Conservation (phyloP, 345 rosid species). For the Firmiana major region DNA sequence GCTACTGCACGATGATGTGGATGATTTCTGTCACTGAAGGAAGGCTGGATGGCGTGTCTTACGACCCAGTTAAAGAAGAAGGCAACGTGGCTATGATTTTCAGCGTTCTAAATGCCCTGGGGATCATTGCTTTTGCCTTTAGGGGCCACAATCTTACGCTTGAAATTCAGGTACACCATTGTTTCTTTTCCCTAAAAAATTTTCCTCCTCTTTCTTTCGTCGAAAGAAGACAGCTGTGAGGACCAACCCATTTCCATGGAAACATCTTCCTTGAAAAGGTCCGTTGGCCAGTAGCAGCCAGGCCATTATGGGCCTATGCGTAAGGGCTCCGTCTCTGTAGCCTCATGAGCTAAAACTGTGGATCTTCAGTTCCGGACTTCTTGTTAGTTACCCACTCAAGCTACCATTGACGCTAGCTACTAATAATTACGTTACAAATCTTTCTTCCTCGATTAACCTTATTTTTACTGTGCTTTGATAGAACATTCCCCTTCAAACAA, state of each 20-base stretch:
- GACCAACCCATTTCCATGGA: not conserved
- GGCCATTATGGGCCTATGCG: not conserved
- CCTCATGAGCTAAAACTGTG: not conserved
- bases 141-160: slow-evolving; percentile 64
- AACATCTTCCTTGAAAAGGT: not conserved
- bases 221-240: not conserved
- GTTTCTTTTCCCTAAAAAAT: not conserved
- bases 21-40: slow-evolving; percentile 35
- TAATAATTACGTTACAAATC: no score
- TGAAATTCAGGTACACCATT: slow-evolving; percentile 51
- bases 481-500: no score
- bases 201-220: not conserved
- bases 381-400: not conserved
- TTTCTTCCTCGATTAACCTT: no score
- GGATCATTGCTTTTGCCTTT: slow-evolving; percentile 52
- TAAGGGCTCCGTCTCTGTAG: not conserved
- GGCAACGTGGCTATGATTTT: slow-evolving; percentile 23
- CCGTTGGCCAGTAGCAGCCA: not conserved
- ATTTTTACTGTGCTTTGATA: no score
- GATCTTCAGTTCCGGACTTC: not conserved
- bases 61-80: slow-evolving; percentile 23
- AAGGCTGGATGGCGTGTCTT: slow-evolving; percentile 32
- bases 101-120: slow-evolving; percentile 42
- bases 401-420: no score
- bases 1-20: slow-evolving; percentile 52